These are phyloP conservation scores for Colletotrichum chrysophilum DNA, from an alignment of 2,329 filamentous ascomycete genomes.

Conservation along the genomic window DNA sequence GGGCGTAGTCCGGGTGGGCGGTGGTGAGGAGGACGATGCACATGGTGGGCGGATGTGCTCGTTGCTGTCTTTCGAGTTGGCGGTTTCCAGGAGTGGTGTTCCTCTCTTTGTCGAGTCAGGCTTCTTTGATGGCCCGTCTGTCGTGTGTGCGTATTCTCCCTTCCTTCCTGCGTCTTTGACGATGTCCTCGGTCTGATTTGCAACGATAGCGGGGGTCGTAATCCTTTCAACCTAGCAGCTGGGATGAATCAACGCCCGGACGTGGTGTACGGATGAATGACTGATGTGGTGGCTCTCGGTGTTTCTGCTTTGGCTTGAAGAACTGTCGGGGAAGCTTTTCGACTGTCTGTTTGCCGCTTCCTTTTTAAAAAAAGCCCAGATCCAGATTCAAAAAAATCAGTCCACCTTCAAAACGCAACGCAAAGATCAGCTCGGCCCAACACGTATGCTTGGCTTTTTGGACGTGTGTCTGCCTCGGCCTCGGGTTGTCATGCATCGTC, in stretches of 20 bases:
- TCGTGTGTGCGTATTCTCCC: not conserved
- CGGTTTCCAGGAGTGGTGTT: not conserved
- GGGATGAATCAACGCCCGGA: not conserved
- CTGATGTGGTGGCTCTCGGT: not conserved
- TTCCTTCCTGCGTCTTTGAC: not conserved
- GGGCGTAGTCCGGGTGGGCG: constrained; percentile 74
- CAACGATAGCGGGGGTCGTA: not conserved
- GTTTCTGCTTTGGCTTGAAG: not conserved
- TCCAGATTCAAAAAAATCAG: not conserved
- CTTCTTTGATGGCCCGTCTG: not conserved
- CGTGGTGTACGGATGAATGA: not conserved
- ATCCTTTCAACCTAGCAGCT: not conserved
- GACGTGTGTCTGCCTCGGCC: not conserved
- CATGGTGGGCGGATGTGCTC: constrained; percentile 50
- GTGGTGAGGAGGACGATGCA: constrained; percentile 81
- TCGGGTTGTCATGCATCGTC: constrained; percentile 4
- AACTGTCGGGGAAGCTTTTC: not conserved
- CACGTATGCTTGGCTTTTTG: not conserved
- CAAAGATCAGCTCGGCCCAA: not conserved
- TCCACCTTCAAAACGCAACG: not conserved
- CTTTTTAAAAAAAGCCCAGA: not conserved
- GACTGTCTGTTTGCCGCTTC: not conserved
- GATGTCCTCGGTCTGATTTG: not conserved
- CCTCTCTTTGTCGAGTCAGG: no score
- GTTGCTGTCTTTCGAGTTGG: not conserved